Percentiles rank a stretch among this genome's conserved stretches.
Conservation (phyloP, 2,329 filamentous ascomycete genomes). For the Apiospora kogelbergensis region DNA sequence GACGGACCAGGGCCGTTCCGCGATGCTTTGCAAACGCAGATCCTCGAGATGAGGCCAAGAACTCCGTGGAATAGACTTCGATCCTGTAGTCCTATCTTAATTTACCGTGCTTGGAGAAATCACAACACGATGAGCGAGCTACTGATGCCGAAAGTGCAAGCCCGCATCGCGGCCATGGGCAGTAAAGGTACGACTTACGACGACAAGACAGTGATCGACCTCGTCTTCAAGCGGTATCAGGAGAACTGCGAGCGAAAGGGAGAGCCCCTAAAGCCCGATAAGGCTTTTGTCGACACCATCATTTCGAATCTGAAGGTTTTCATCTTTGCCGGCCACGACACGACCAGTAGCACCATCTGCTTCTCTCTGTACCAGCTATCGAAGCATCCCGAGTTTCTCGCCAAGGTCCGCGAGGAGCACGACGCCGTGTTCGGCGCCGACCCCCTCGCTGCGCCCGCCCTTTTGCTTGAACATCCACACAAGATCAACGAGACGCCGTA, state of each 20-base stretch:
- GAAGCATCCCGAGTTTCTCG: slow-evolving; percentile 17
- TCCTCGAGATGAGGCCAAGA: background rate
- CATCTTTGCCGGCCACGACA: slow-evolving; percentile 29
- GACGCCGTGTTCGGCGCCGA: slow-evolving; percentile 44
- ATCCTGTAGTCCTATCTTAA: background rate
- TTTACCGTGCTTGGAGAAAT: background rate
- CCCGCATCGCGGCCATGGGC: slow-evolving; percentile 20
- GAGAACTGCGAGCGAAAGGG: background rate
- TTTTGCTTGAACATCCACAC: slow-evolving; percentile 39
- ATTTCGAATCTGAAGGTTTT: slow-evolving; percentile 23
- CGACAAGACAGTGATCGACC: background rate
- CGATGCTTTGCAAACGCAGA: background rate
- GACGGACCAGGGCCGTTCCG: slow-evolving; percentile 9
- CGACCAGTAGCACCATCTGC: slow-evolving; percentile 23
- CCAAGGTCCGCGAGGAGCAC: slow-evolving; percentile 23
- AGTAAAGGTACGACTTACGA: slow-evolving; percentile 10
- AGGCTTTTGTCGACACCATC: slow-evolving; percentile 17
- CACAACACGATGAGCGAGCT: background rate
- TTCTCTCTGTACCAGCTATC: slow-evolving; percentile 19
- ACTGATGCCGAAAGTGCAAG: background rate
- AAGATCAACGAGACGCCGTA: slow-evolving; percentile 51
- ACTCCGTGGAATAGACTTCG: background rate
- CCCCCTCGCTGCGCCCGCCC: slow-evolving; percentile 31
- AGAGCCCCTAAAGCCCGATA: background rate
- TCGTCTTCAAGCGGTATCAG: slow-evolving; percentile 5